Evolutionary conservation across 2,329 filamentous ascomycete species (phyloP).

Genomic region (Colletotrichum salicis): DNA sequence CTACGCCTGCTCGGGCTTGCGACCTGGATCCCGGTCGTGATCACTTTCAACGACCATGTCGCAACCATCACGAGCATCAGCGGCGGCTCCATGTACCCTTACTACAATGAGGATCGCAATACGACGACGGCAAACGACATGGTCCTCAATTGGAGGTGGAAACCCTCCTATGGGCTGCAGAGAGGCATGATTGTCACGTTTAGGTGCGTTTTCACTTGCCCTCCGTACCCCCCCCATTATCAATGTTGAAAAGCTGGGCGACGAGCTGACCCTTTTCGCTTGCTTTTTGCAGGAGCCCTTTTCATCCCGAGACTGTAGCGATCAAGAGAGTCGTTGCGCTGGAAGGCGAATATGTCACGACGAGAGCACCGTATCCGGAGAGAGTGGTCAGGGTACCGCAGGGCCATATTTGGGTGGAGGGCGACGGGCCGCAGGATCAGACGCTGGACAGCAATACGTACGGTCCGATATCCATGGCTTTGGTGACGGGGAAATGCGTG

Average conservation of each 20-base stretch:
- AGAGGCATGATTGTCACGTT: conserved; percentile 82
- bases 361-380: conserved; percentile 69
- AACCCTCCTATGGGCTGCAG: conserved; percentile 66
- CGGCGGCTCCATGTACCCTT: conserved; percentile 80
- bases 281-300: conserved; percentile 68
- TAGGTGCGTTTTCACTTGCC: conserved; percentile 55
- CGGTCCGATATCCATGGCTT: conserved; percentile 79
- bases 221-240: no score
- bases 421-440: conserved; percentile 78
- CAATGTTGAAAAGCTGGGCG: background rate
- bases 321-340: conserved; percentile 88
- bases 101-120: conserved; percentile 74
- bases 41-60: conserved; percentile 71
- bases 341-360: conserved; percentile 80
- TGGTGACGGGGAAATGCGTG: conserved; percentile 80
- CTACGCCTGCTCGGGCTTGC: conserved; percentile 57
- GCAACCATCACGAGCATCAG: conserved; percentile 67
- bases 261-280: conserved; percentile 6
- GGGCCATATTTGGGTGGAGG: conserved; percentile 95
- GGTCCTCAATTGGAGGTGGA: conserved; percentile 69
- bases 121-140: conserved; percentile 64
- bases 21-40: conserved; percentile 70
- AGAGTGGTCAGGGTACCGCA: conserved; percentile 73
- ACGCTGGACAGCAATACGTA: conserved; percentile 90
- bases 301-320: conserved; percentile 73